Base-by-base conservation (phyloP, 805 yeast species). In the Lipomyces orientalis region DNA sequence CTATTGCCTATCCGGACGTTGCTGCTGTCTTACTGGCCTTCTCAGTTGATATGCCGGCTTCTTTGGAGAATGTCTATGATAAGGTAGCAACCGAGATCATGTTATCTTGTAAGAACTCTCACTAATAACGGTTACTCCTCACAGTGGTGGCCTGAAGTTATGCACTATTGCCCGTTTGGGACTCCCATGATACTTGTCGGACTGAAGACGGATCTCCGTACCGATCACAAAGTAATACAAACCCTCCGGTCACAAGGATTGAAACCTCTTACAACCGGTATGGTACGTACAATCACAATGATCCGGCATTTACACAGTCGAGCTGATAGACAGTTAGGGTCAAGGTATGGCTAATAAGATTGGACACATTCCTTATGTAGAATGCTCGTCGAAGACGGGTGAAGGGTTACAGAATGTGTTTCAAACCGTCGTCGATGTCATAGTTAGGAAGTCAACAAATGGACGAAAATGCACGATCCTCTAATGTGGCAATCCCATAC, bases 101-200 rank as follows among this genome's bases (percentile, higher is more conserved):
- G 4, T 58, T 58, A 10, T n/a, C 12, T 19, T 19, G 1, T 8
- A 16, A 16, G 31, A 25, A 58, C 10, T 22, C 39, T 35, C 10
- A 35, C 39, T 14, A 35, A 35, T 2, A 10, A 35, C 3, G 39
- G 39, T 54, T 16, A 7, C 8, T 6, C 35, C 25, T 35, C 8
- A 25, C 37, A 66, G 68, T 93, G 98, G 98, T 85, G 86, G 54
- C 97, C 97, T 0, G 98, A 93, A 76, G 90, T 91, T 1, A 80
- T 83, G 67, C 93, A 90, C 75, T 91, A 89, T 76, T 91, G 97
- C 76, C 93, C 93, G 2, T 43, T 35, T 33, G 89, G 87, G 1
- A 84, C 88, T 1, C 97, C 97, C 0, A 84, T 89, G 19, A 77
- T 92, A 34, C 79, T 94, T 46, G 92, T 91, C n/a, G 97, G 97